Percentiles rank a stretch among this genome's conserved stretches.
Evolutionary conservation across 1,284 basidiomycete genomes (phyloP).

Genomic region (Marasmius oreades): DNA sequence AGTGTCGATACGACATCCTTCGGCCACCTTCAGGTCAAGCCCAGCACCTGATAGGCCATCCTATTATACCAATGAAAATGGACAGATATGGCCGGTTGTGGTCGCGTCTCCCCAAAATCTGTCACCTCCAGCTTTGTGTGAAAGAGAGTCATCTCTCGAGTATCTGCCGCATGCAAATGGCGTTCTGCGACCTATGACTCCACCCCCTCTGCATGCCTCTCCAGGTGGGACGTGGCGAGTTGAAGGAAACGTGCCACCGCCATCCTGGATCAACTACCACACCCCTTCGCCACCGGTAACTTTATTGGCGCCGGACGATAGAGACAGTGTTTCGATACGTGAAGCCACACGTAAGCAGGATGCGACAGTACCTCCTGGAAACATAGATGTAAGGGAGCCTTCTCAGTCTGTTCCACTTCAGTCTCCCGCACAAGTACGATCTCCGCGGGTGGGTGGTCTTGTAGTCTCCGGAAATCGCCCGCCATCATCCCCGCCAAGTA

Average conservation of each 20-base stretch:
- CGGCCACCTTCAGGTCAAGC: not conserved
- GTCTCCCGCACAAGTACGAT: no score
- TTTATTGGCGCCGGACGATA: no score
- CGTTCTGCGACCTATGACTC: not conserved
- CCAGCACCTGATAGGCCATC: not conserved
- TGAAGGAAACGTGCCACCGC: not conserved
- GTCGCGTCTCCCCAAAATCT: not conserved
- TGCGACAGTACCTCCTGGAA: no score
- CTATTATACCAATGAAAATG: not conserved
- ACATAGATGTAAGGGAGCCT: no score
- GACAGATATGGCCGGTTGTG: not conserved
- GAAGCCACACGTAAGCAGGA: no score
- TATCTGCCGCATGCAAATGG: not conserved
- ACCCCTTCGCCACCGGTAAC: not conserved
- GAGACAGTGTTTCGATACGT: no score
- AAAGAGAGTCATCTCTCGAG: not conserved
- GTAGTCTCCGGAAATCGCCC: no score
- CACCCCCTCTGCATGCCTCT: not conserved
- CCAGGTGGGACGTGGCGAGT: not conserved
- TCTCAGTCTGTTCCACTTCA: no score
- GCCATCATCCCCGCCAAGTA: not conserved
- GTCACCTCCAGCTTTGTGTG: not conserved
- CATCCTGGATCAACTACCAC: not conserved
- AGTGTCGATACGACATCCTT: not conserved
- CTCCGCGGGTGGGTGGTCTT: no score